phyloP scores from a whole-genome alignment of 805 yeast species.

The Soucietia sequanensis region DNA sequence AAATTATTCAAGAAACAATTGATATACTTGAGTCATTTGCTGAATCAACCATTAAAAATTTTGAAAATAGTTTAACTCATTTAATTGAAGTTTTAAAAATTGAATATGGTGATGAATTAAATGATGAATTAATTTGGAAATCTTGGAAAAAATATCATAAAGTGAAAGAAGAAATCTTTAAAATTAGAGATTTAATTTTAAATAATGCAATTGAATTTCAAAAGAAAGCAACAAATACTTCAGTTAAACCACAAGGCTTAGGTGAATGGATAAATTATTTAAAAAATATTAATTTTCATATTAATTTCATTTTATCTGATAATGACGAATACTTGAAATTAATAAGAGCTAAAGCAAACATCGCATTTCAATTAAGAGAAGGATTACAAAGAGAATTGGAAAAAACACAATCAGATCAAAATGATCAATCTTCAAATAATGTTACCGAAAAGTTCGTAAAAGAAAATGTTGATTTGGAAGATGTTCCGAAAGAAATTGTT shows the following conservation, averaged over 20 bases:
- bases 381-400: constrained; percentile 14
- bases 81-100: constrained; percentile 15
- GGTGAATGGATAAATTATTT: constrained; percentile 33
- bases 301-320: constrained; percentile 54
- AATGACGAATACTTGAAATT: constrained; percentile 54
- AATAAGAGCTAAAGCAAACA: constrained; percentile 43
- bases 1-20: constrained; percentile 42
- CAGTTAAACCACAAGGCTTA: constrained; percentile 37
- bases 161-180: constrained; percentile 53
- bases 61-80: constrained; percentile 56
- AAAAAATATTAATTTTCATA: constrained; percentile 41
- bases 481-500: too few relatives aligned
- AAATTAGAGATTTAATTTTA: constrained; percentile 52
- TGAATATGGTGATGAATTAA: constrained; percentile 9
- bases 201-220: constrained; percentile 23
- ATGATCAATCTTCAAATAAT: too few relatives aligned
- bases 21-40: constrained; percentile 75
- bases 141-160: constrained; percentile 63
- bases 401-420: too few relatives aligned
- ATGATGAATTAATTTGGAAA: constrained; percentile 34
- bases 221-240: constrained; percentile 9
- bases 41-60: constrained; percentile 63
- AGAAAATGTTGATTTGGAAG: too few relatives aligned
- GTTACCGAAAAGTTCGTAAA: too few relatives aligned
- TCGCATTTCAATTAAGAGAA: constrained; percentile 42